Percentiles rank a stretch among this genome's conserved stretches.
Conservation (phyloP, 1,284 basidiomycete species). For the Leccinum subrobustum region DNA sequence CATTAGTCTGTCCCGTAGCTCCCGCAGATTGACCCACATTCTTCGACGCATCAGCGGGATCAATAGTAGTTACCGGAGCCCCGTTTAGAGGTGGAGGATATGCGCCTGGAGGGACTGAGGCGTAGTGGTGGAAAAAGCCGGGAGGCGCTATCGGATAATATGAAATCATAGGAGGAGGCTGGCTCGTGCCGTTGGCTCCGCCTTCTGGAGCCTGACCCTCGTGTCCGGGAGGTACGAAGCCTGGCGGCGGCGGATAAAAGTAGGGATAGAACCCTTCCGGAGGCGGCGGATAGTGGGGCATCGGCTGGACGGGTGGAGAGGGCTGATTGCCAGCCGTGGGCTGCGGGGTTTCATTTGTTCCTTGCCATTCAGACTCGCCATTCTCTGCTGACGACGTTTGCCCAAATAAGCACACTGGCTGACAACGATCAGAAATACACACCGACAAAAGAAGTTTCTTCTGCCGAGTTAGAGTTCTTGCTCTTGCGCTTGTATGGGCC, state of each 20-base stretch:
- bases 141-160: constrained; percentile 44
- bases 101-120: constrained; percentile 23
- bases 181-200: constrained; percentile 39
- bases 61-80: constrained; percentile 29
- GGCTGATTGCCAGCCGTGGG: constrained; percentile 31
- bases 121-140: constrained; percentile 36
- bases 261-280: constrained; percentile 57
- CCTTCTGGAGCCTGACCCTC: constrained; percentile 46
- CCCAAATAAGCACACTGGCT: constrained; percentile 16
- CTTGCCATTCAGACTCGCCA: constrained; percentile 36
- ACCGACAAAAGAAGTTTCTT: constrained; percentile 22
- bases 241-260: constrained; percentile 48
- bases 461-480: constrained; percentile 36
- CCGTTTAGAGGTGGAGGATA: constrained; percentile 30
- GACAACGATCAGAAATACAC: constrained; percentile 10
- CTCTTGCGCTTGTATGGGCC: constrained; percentile 83
- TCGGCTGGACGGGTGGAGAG: constrained; percentile 38
- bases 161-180: constrained; percentile 42
- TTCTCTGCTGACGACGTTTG: constrained; percentile 16
- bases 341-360: constrained; percentile 23
- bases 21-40: constrained; percentile 17
- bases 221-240: constrained; percentile 39
- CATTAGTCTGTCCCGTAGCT: constrained; percentile 24
- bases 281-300: constrained; percentile 38
- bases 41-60: constrained; percentile 26